Percentiles rank a stretch among this genome's conserved stretches.
These are phyloP conservation scores for Trichoderma simmonsii DNA, from an alignment of 2,329 filamentous ascomycete species.

Conservation along the genomic window DNA sequence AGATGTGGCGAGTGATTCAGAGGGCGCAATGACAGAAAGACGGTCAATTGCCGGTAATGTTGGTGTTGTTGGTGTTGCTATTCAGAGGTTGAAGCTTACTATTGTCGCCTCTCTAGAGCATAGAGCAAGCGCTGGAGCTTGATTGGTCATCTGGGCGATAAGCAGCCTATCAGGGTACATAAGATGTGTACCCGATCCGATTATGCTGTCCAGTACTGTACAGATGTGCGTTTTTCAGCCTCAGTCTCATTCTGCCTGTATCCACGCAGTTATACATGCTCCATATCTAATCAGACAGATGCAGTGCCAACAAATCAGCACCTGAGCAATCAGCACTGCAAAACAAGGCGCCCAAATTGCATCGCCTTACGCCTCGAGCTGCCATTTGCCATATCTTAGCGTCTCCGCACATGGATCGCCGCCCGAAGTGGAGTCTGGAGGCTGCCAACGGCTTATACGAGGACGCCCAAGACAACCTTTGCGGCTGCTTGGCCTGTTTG, in stretches of 20 bases:
- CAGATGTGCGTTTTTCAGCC: not conserved
- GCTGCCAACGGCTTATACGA: not conserved
- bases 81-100: not conserved
- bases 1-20: not conserved
- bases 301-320: not conserved
- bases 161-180: not conserved
- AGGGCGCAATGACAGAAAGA: not conserved
- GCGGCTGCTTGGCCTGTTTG: not conserved
- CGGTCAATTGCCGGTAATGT: not conserved
- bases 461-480: not conserved
- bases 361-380: not conserved
- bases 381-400: not conserved
- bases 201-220: not conserved
- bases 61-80: not conserved
- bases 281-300: not conserved
- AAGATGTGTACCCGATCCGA: not conserved
- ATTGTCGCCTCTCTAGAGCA: not conserved
- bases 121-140: not conserved
- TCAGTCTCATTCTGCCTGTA: not conserved
- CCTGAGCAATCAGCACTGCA: not conserved
- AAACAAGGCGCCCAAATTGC: not conserved
- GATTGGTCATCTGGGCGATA: not conserved
- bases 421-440: not conserved
- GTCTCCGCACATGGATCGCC: not conserved
- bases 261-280: not conserved